Evolutionary conservation across 2,329 filamentous ascomycete species (phyloP).

Genomic region (Epichloe uncinata): DNA sequence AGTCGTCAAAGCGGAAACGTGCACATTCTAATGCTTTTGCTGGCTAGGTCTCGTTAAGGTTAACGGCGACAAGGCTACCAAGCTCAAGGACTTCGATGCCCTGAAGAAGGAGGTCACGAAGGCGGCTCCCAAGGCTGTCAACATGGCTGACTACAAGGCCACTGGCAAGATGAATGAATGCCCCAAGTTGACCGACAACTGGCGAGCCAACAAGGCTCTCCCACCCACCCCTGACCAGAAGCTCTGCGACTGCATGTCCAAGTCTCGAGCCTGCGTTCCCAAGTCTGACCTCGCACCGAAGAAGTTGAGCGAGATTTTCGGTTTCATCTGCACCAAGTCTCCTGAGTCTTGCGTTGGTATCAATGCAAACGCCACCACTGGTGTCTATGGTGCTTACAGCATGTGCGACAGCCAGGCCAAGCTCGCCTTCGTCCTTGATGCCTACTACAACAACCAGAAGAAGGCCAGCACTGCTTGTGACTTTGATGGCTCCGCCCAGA

Average conservation of each 20-base stretch:
- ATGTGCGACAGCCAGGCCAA: slow-evolving; percentile 61
- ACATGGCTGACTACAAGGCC: slow-evolving; percentile 56
- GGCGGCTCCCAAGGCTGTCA: slow-evolving; percentile 51
- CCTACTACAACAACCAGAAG: slow-evolving; percentile 52
- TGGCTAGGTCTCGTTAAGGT: slow-evolving; percentile 53
- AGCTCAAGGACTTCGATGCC: slow-evolving; percentile 60
- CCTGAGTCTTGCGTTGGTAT: slow-evolving; percentile 53
- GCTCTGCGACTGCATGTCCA: slow-evolving; percentile 78
- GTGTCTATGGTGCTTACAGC: slow-evolving; percentile 62
- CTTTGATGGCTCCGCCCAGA: slow-evolving; percentile 53
- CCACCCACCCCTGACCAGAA: slow-evolving; percentile 68
- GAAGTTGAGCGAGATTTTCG: slow-evolving; percentile 57
- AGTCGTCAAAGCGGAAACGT: neutral
- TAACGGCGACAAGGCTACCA: slow-evolving; percentile 42
- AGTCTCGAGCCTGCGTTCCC: slow-evolving; percentile 58
- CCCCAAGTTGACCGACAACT: slow-evolving; percentile 50
- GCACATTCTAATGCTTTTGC: neutral
- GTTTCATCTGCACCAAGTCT: slow-evolving; percentile 52
- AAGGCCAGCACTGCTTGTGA: slow-evolving; percentile 47
- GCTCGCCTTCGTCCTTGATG: slow-evolving; percentile 59
- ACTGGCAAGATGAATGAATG: slow-evolving; percentile 59
- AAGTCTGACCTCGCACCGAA: slow-evolving; percentile 41
- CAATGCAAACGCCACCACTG: slow-evolving; percentile 49
- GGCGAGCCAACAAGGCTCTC: slow-evolving; percentile 53
- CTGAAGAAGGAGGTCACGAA: slow-evolving; percentile 58